phyloP scores from a whole-genome alignment of 2,329 filamentous ascomycete genomes.

The Sclerotinia sclerotiorum region DNA sequence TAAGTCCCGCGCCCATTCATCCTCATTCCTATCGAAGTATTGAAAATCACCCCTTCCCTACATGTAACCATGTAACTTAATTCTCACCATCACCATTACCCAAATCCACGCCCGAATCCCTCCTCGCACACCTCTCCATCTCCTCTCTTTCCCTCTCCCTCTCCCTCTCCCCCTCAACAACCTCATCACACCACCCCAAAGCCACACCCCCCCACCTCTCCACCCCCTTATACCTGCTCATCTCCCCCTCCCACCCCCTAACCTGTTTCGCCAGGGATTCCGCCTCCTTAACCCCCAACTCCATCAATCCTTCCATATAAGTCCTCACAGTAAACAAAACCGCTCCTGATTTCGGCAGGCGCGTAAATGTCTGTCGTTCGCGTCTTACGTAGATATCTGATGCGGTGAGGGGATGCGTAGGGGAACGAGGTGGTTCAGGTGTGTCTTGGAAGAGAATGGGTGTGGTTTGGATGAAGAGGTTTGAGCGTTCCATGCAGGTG shows the following conservation, averaged over 20 bases:
- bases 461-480: constrained; percentile 52
- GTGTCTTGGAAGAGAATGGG: constrained; percentile 48
- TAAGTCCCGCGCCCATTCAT: no score
- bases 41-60: no score
- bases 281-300: constrained; percentile 45
- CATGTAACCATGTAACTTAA: no score
- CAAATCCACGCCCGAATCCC: background rate
- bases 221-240: constrained; percentile 47
- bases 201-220: constrained; percentile 43
- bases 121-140: background rate
- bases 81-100: no score
- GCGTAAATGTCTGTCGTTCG: constrained; percentile 51
- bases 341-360: constrained; percentile 46
- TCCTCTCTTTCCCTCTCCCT: background rate
- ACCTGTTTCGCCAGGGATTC: constrained; percentile 47
- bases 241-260: constrained; percentile 47
- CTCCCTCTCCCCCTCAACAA: background rate
- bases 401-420: constrained; percentile 32
- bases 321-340: constrained; percentile 53
- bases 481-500: constrained; percentile 50
- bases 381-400: constrained; percentile 48
- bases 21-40: no score
- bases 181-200: constrained; percentile 29
- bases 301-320: constrained; percentile 44
- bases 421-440: constrained; percentile 41